These are phyloP conservation scores for Albatrellus ellisii DNA, from an alignment of 768 basidiomycete genomes.

Conservation along the genomic window DNA sequence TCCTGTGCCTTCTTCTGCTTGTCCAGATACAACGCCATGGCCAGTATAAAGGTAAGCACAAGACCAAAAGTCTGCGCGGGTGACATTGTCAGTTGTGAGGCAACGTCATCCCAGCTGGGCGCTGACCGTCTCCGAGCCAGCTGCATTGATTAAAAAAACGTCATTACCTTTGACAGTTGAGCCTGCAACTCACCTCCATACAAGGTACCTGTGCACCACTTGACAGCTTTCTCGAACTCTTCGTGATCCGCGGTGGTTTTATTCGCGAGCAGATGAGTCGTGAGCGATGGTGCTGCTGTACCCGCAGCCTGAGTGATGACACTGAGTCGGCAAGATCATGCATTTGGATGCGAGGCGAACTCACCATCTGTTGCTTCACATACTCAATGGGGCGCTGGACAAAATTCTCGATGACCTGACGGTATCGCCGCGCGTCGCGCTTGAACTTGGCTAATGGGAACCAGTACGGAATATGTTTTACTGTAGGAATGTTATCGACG, in stretches of 20 bases:
- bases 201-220: constrained; percentile 14
- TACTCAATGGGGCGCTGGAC: constrained; percentile 2
- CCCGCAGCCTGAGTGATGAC: constrained; percentile 1
- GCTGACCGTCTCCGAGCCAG: constrained; percentile 6
- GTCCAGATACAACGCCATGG: constrained; percentile 17
- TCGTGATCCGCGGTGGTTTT: constrained; percentile 3
- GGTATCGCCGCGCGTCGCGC: neutral
- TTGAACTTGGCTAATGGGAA: constrained; percentile 18
- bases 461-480: constrained; percentile 18
- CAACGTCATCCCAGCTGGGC: neutral
- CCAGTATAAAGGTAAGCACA: constrained; percentile 14
- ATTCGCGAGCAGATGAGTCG: constrained; percentile 6
- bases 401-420: neutral
- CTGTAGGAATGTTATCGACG: neutral
- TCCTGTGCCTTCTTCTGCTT: constrained; percentile 16
- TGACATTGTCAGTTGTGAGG: neutral
- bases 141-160: neutral
- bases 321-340: neutral
- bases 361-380: constrained; percentile 5
- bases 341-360: no score
- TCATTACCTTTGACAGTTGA: neutral
- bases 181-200: constrained; percentile 8
- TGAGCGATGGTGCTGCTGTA: constrained; percentile 12
- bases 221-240: constrained; percentile 7
- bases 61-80: constrained; percentile 13